phyloP scores from a whole-genome alignment of 805 yeast genomes.

The Tetrapisispora pingtungensis region DNA sequence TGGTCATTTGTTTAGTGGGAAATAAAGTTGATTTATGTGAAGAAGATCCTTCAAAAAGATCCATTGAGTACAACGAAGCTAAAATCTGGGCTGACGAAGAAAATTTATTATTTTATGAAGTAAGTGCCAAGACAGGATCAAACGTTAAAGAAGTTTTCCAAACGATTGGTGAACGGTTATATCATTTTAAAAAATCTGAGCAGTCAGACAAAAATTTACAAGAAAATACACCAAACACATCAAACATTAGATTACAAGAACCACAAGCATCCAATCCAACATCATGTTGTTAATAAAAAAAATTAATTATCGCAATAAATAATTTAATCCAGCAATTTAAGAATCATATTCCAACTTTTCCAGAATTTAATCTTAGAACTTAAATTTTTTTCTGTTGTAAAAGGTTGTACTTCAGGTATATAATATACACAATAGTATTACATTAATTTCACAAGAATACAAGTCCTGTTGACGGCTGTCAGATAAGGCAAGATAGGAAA shows the following conservation, averaged over 20 bases:
- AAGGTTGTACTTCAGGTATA: no score
- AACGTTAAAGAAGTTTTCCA: conserved; percentile 87
- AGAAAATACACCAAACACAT: conserved; percentile 6
- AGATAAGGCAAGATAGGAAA: neutral
- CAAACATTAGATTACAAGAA: conserved; percentile 32
- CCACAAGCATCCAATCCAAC: conserved; percentile 36
- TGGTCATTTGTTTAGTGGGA: conserved; percentile 80
- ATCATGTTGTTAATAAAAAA: conserved; percentile 27
- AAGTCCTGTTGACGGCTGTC: neutral
- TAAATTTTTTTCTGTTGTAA: no score
- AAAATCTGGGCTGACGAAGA: conserved; percentile 82
- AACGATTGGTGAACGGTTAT: conserved; percentile 69
- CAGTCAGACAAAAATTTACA: conserved; percentile 7
- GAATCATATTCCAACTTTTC: no score
- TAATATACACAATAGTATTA: no score
- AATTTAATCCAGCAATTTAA: no score
- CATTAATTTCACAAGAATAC: no score
- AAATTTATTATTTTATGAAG: conserved; percentile 81
- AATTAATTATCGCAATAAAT: no score
- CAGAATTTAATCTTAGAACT: no score
- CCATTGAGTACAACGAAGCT: conserved; percentile 59
- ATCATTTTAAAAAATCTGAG: conserved; percentile 18
- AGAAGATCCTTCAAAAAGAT: conserved; percentile 51
- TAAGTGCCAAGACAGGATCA: conserved; percentile 83
- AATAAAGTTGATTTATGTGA: conserved; percentile 63